phyloP scores from a whole-genome alignment of 2,329 filamentous ascomycete genomes.

The Aspergillus ruber region DNA sequence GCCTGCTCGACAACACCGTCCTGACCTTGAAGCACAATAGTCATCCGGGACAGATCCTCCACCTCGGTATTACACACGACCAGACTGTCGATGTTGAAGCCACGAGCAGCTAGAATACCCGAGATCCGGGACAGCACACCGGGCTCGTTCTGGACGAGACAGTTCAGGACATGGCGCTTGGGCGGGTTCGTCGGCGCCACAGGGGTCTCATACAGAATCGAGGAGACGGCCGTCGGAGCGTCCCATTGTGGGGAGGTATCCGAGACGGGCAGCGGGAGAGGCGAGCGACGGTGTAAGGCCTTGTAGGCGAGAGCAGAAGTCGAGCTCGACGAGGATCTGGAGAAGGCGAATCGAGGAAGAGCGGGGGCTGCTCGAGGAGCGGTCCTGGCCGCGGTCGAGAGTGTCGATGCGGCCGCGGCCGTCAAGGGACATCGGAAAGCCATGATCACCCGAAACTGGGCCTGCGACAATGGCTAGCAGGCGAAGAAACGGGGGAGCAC shows the following conservation, averaged over 20 bases:
- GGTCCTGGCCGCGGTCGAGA: constrained; percentile 20
- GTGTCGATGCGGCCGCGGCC: constrained; percentile 18
- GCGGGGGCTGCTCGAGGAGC: constrained; percentile 19
- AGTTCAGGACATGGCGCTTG: constrained; percentile 95
- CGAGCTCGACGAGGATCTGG: constrained; percentile 49
- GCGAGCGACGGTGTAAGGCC: constrained; percentile 83
- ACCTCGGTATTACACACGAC: constrained; percentile 98
- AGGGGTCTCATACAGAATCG: constrained; percentile 98
- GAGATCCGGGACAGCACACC: constrained; percentile 95
- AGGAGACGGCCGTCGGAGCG: constrained; percentile 89
- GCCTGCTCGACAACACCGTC: constrained; percentile 98
- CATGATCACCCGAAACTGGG: constrained; percentile 22
- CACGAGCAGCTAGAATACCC: constrained; percentile 87
- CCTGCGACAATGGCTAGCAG: constrained; percentile 8
- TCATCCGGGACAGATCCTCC: constrained; percentile 95
- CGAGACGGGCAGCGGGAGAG: constrained; percentile 72
- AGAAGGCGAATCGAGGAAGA: constrained; percentile 23
- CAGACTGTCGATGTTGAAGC: constrained; percentile 98
- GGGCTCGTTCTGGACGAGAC: constrained; percentile 96
- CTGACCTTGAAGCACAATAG: constrained; percentile 91
- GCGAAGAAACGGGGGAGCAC: constrained; percentile 1
- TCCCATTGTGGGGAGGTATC: constrained; percentile 73
- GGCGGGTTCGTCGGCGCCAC: constrained; percentile 73
- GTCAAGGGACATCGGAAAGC: constrained; percentile 33
- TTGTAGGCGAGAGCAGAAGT: constrained; percentile 97